phyloP scores from a whole-genome alignment of 495 filamentous ascomycete species.

The Xanthoparmelia taractica region DNA sequence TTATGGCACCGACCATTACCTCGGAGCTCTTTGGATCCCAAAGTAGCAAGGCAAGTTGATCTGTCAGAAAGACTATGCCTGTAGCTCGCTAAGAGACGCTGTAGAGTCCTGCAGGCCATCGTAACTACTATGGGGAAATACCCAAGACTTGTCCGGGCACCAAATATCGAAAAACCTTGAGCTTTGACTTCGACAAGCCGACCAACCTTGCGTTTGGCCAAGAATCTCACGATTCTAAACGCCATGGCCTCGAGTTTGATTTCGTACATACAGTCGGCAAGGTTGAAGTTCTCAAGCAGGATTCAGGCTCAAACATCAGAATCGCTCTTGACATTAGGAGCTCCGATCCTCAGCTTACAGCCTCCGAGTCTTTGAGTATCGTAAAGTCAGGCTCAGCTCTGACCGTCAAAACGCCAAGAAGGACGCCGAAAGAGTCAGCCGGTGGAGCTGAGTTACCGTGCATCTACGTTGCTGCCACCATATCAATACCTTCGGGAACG shows the following conservation, averaged over 20 bases:
- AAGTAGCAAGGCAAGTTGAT: constrained; percentile 4
- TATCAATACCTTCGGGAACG: constrained; percentile 25
- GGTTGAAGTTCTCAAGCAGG: constrained; percentile 4
- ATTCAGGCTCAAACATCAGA: neutral
- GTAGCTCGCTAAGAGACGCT: neutral
- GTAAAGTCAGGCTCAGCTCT: constrained; percentile 10
- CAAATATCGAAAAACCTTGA: constrained; percentile 3
- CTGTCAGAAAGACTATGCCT: neutral
- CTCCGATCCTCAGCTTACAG: constrained; percentile 12
- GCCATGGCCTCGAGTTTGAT: neutral
- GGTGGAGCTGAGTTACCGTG: neutral
- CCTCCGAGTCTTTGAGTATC: constrained; percentile 11
- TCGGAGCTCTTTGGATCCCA: constrained; percentile 2
- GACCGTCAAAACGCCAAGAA: constrained; percentile 10
- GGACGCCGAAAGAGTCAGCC: neutral
- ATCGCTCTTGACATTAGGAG: constrained; percentile 8
- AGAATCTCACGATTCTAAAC: constrained; percentile 3
- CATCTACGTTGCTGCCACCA: constrained; percentile 13
- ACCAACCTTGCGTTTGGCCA: constrained; percentile 12
- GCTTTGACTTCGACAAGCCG: constrained; percentile 8
- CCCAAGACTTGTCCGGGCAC: neutral
- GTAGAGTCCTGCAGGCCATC: constrained; percentile 1
- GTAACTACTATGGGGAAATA: constrained; percentile 2
- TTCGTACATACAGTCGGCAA: constrained; percentile 1
- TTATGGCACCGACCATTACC: constrained; percentile 8